Evolutionary conservation across 345 rosid genomes (phyloP).

Genomic region (Lumnitzera littorea): DNA sequence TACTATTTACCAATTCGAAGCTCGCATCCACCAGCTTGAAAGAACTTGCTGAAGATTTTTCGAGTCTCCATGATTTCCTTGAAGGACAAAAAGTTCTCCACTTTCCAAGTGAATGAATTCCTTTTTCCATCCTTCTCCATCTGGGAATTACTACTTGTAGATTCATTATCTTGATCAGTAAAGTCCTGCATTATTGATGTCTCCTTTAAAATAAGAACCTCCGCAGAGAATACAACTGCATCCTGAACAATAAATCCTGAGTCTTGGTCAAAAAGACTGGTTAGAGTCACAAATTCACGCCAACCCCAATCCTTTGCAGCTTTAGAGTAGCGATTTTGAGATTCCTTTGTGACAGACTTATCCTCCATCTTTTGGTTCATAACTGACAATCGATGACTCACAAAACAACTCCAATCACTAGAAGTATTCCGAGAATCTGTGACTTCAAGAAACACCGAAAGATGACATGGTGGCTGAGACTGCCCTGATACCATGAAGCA

Average conservation of each 20-base stretch:
- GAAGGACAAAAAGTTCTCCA: conserved; percentile 95
- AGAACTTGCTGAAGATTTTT: conserved; percentile 97
- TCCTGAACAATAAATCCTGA: conserved; percentile 97
- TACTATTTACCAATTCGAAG: conserved; percentile 84
- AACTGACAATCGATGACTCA: conserved; percentile 94
- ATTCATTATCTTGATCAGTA: conserved; percentile 47
- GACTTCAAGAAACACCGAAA: conserved; percentile 99
- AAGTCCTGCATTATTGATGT: conserved; percentile 76
- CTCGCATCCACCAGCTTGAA: conserved; percentile 99
- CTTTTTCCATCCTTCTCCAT: conserved; percentile 51
- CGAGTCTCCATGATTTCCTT: conserved; percentile 99
- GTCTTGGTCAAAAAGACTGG: conserved; percentile 98
- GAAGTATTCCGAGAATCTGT: conserved; percentile 91
- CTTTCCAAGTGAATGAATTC: conserved; percentile 98
- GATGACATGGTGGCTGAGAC: conserved; percentile 99
- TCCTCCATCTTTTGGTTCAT: conserved; percentile 87
- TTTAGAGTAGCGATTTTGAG: conserved; percentile 98
- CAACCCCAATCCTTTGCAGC: conserved; percentile 99
- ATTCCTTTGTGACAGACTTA: conserved; percentile 94
- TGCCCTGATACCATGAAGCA: conserved; percentile 90
- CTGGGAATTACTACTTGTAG: conserved; percentile 32
- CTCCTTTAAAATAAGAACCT: conserved; percentile 99
- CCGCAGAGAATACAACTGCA: conserved; percentile 87
- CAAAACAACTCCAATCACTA: conserved; percentile 99
- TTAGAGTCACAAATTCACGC: conserved; percentile 99